A percentile compares a stretch with the other conserved stretches of the same genome.
Conservation (phyloP, 805 yeast genomes). For the Hanseniaspora singularis region DNA sequence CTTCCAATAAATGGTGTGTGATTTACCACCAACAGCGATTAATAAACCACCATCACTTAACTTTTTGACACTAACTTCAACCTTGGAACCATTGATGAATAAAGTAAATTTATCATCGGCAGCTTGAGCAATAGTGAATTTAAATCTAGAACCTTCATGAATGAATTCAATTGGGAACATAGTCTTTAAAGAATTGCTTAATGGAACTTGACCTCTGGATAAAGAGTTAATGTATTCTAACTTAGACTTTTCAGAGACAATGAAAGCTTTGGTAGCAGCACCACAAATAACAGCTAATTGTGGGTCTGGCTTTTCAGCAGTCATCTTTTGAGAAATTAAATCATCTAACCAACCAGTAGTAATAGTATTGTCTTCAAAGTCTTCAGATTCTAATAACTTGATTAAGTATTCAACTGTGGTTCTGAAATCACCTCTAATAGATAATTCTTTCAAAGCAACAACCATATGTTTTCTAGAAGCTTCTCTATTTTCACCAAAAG, state of each 20-base stretch:
- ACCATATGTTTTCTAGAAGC: conserved; percentile 98
- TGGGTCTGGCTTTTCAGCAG: conserved; percentile 94
- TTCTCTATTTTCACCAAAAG: conserved; percentile 97
- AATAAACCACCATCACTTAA: conserved; percentile 91
- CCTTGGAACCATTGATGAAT: conserved; percentile 86
- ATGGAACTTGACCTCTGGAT: conserved; percentile 91
- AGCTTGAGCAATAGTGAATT: conserved; percentile 90
- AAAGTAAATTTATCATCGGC: conserved; percentile 74
- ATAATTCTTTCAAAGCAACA: conserved; percentile 89
- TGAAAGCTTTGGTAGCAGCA: conserved; percentile 91
- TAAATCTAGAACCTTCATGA: conserved; percentile 84
- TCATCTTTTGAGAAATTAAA: conserved; percentile 79
- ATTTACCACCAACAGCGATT: conserved; percentile 76
- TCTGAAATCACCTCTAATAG: conserved; percentile 96
- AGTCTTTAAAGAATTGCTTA: conserved; percentile 68
- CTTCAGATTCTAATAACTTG: conserved; percentile 89
- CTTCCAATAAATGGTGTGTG: conserved; percentile 94
- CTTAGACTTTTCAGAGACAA: conserved; percentile 58
- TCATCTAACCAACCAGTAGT: conserved; percentile 99
- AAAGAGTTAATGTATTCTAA: conserved; percentile 61
- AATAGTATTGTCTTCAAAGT: conserved; percentile 87
- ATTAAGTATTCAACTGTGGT: conserved; percentile 96
- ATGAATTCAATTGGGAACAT: conserved; percentile 89
- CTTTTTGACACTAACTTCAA: conserved; percentile 75
- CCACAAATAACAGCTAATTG: conserved; percentile 88